A percentile compares a stretch with the other conserved stretches of the same genome.
Conservation (phyloP, 2,329 filamentous ascomycete species). For the Aphanocladium album region DNA sequence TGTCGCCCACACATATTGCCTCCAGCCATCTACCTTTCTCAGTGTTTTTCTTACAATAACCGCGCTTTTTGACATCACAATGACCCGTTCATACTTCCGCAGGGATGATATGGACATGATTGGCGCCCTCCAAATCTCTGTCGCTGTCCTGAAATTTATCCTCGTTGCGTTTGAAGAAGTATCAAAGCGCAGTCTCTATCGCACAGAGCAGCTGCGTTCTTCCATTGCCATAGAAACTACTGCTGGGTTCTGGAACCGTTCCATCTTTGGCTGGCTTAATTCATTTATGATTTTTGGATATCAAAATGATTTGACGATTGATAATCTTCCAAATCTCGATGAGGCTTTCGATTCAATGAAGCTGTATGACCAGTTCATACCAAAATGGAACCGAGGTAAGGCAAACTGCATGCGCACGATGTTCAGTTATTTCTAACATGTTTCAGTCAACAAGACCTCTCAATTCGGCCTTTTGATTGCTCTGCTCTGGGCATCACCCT, state of each 20-base stretch:
- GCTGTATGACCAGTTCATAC: not conserved
- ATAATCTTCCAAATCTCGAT: not conserved
- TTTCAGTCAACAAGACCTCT: not conserved
- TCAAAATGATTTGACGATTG: not conserved
- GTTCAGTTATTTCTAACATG: not conserved
- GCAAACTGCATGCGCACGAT: not conserved
- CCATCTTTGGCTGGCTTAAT: constrained; percentile 7
- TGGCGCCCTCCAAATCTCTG: constrained; percentile 22
- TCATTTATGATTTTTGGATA: not conserved
- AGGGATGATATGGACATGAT: constrained; percentile 19
- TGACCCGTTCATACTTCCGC: constrained; percentile 29
- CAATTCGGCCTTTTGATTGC: not conserved
- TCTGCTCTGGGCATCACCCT: not conserved
- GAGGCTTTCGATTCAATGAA: not conserved
- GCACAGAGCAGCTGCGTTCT: not conserved
- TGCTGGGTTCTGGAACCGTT: constrained; percentile 4
- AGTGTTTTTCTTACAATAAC: constrained; percentile 27
- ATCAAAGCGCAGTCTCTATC: constrained; percentile 19
- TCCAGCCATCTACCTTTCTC: constrained; percentile 28
- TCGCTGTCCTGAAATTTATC: constrained; percentile 22
- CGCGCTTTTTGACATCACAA: constrained; percentile 28
- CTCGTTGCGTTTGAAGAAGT: constrained; percentile 28
- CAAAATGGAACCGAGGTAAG: not conserved
- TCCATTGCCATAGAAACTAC: not conserved
- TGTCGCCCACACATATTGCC: constrained; percentile 26